These are phyloP conservation scores for Tylopilus felleus DNA, from an alignment of 768 basidiomycete genomes.

Conservation along the genomic window DNA sequence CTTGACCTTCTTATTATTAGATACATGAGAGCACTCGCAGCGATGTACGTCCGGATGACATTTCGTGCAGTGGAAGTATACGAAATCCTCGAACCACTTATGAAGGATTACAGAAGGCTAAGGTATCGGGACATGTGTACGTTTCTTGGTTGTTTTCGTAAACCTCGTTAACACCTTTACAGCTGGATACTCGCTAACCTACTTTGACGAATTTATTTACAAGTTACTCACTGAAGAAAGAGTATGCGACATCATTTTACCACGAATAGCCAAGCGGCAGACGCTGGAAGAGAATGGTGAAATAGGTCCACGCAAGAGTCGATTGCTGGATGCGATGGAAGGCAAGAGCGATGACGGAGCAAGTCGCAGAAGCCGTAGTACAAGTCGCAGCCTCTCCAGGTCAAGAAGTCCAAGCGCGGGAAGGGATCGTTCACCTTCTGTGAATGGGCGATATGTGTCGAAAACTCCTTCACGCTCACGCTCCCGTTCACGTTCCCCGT, in stretches of 20 bases:
- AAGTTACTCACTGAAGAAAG: conserved; percentile 81
- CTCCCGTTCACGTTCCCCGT: conserved; percentile 32
- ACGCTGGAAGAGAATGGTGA: conserved; percentile 92
- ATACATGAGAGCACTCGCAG: conserved; percentile 90
- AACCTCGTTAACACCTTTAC: conserved; percentile 1
- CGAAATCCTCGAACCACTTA: conserved; percentile 87
- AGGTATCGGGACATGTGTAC: conserved; percentile 76
- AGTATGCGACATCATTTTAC: conserved; percentile 95
- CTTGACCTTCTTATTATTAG: conserved; percentile 38
- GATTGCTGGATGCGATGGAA: conserved; percentile 85
- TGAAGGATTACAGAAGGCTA: conserved; percentile 92
- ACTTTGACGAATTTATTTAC: conserved; percentile 92
- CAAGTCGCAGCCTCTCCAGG: conserved; percentile 25
- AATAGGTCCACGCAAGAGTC: conserved; percentile 78
- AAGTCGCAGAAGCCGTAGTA: conserved; percentile 40
- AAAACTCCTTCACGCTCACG: conserved; percentile 51
- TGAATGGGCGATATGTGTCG: conserved; percentile 59
- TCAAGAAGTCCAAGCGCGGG: conserved; percentile 24
- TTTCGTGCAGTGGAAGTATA: conserved; percentile 89
- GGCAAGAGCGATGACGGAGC: conserved; percentile 54
- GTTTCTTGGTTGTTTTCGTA: conserved; percentile 21
- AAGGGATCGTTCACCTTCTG: conserved; percentile 37
- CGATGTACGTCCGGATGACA: conserved; percentile 92
- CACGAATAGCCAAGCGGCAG: conserved; percentile 79
- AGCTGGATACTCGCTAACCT: conserved; percentile 86